phyloP scores from a whole-genome alignment of 2,329 filamentous ascomycete genomes.

The Clonostachys rosea region DNA sequence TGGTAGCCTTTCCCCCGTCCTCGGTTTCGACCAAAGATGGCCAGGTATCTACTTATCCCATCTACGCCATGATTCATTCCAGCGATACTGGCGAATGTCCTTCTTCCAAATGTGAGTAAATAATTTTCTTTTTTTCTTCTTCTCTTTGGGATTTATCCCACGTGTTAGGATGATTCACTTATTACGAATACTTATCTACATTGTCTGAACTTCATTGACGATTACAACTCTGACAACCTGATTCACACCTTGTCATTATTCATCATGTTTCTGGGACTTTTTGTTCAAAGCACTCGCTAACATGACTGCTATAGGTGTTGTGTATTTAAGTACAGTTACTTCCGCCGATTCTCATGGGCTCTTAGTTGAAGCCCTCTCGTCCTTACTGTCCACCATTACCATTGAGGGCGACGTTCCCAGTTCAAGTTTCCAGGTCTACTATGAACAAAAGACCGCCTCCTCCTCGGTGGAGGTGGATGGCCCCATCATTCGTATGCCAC shows the following conservation, averaged over 20 bases:
- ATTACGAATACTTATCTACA: slow-evolving; percentile 99
- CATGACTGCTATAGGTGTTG: slow-evolving; percentile 15
- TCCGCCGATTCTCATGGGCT: slow-evolving; percentile 22
- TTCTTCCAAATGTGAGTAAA: slow-evolving; percentile 76
- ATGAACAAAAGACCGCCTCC: slow-evolving; percentile 41
- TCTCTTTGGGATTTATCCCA: slow-evolving; percentile 1
- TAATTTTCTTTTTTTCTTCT: slow-evolving; percentile 6
- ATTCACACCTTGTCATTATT: slow-evolving; percentile 39
- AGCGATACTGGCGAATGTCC: slow-evolving; percentile 93
- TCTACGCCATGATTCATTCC: slow-evolving; percentile 70
- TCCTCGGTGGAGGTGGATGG: slow-evolving; percentile 22
- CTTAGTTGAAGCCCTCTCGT: slow-evolving; percentile 33
- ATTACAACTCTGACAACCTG: slow-evolving; percentile 88
- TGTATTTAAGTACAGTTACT: slow-evolving; percentile 30
- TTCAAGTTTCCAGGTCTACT: slow-evolving; percentile 47
- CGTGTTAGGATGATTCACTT: slow-evolving; percentile 71
- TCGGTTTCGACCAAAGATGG: slow-evolving; percentile 29
- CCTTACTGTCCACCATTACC: slow-evolving; percentile 28
- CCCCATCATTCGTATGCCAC: slow-evolving; percentile 50
- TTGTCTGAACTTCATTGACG: slow-evolving; percentile 96
- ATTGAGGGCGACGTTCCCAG: slow-evolving; percentile 17
- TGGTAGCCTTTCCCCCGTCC: slow-evolving; percentile 60
- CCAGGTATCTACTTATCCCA: slow-evolving; percentile 33
- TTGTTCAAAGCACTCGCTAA: background rate
- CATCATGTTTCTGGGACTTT: background rate